A percentile compares a stretch with the other conserved stretches of the same genome.
Conservation (phyloP, 2,329 filamentous ascomycete species). For the Herpomyces periplanetae region DNA sequence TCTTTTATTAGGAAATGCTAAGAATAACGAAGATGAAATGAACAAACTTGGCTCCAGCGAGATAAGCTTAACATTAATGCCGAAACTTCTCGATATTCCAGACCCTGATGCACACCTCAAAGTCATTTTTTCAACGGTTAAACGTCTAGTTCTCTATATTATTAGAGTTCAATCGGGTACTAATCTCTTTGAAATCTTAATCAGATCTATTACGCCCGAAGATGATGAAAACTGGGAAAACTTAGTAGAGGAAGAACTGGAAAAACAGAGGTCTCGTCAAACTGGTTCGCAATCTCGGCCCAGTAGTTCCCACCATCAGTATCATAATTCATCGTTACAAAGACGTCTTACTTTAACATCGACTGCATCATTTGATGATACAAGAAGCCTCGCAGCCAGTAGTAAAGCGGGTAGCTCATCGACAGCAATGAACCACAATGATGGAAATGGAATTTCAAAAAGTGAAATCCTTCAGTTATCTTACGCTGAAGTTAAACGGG, state of each 20-base stretch:
- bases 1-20: conserved; percentile 69
- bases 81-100: conserved; percentile 31
- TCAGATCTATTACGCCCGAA: conserved; percentile 48
- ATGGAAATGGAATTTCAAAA: too few relatives aligned
- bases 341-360: conserved; percentile 33
- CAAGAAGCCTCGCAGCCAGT: too few relatives aligned
- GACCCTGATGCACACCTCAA: conserved; percentile 79
- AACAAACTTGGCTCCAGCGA: conserved; percentile 37
- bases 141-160: conserved; percentile 83
- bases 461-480: too few relatives aligned
- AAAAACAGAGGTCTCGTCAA: conserved; percentile 12
- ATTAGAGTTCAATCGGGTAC: conserved; percentile 72
- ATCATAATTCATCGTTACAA: conserved; percentile 7
- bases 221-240: conserved; percentile 61
- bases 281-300: conserved; percentile 43
- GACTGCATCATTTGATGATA: conserved; percentile 55
- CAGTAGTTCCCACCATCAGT: conserved; percentile 25
- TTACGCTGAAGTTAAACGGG: conserved; percentile 70
- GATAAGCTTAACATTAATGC: conserved; percentile 59
- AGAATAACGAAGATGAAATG: conserved; percentile 82
- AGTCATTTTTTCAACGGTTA: conserved; percentile 85
- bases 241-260: conserved; percentile 44
- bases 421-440: too few relatives aligned
- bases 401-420: too few relatives aligned
- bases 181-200: conserved; percentile 75